Conservation (phyloP, 768 basidiomycete genomes). For the Russula compacta region DNA sequence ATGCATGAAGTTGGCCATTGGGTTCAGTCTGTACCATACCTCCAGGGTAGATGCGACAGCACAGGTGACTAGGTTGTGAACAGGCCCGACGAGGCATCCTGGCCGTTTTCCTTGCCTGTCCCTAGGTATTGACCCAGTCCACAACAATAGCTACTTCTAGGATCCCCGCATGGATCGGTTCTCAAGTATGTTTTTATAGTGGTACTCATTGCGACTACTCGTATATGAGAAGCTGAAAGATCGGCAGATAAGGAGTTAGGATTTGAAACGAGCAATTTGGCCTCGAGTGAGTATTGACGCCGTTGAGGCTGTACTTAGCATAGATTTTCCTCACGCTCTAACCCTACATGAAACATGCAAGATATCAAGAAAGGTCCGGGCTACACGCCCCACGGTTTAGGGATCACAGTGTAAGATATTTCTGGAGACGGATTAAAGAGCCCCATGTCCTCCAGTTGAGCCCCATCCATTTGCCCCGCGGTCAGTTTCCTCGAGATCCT, state of each 20-base stretch:
- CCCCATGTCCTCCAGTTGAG: conserved; percentile 79
- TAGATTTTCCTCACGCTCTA: background rate
- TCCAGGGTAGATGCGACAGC: conserved; percentile 34
- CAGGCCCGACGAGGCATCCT: conserved; percentile 38
- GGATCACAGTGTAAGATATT: background rate
- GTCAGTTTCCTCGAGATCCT: conserved; percentile 80
- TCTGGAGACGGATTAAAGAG: background rate
- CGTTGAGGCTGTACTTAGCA: conserved; percentile 4
- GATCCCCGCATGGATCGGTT: too few species aligned
- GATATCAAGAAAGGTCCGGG: background rate
- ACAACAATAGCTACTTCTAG: too few species aligned
- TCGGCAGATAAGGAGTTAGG: too few species aligned
- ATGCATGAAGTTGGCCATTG: too few species aligned
- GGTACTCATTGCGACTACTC: too few species aligned
- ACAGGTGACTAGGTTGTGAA: conserved; percentile 37
- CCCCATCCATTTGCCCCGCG: conserved; percentile 88
- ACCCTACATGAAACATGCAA: background rate
- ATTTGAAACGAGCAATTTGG: too few species aligned
- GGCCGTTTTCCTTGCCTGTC: conserved; percentile 31
- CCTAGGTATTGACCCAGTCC: conserved; percentile 20
- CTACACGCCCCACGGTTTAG: conserved; percentile 28
- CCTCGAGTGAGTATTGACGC: too few species aligned
- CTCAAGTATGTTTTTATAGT: too few species aligned
- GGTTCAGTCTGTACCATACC: too few species aligned
- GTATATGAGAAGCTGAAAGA: too few species aligned